Evolutionary conservation across 2,329 filamentous ascomycete genomes (phyloP).

Genomic region (Ilyonectria mors-panacis): DNA sequence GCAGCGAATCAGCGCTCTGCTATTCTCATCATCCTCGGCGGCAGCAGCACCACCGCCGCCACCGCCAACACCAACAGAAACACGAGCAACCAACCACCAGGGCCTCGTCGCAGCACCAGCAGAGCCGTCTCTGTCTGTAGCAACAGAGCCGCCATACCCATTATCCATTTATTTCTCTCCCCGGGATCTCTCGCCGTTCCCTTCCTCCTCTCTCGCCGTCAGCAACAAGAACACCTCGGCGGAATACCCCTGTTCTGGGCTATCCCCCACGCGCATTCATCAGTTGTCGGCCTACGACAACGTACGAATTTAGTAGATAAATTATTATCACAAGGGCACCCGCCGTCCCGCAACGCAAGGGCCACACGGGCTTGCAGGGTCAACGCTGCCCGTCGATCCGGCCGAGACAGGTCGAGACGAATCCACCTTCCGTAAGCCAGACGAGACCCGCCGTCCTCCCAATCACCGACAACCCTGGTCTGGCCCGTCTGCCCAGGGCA

Average conservation of each 20-base stretch:
- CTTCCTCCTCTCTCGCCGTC: background rate
- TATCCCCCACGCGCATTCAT: background rate
- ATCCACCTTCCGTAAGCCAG: background rate
- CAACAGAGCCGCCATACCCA: background rate
- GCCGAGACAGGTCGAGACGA: constrained; percentile 19
- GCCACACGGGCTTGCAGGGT: background rate
- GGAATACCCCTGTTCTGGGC: background rate
- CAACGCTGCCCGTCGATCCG: constrained; percentile 4
- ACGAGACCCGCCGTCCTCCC: constrained; percentile 2
- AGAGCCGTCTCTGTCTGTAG: background rate
- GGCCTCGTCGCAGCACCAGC: background rate
- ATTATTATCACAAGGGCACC: background rate
- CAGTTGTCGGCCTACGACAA: background rate
- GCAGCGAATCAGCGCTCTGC: constrained; percentile 8
- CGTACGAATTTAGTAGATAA: background rate
- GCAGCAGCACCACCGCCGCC: background rate
- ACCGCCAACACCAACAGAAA: background rate
- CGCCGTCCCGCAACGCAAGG: background rate
- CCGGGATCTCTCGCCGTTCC: background rate
- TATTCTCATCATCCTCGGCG: constrained; percentile 4
- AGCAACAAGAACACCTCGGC: background rate
- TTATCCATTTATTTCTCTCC: background rate
- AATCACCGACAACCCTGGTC: constrained; percentile 1
- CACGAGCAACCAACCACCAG: background rate
- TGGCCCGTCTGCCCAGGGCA: background rate